Conservation (phyloP, 768 basidiomycete genomes). For the Agaricus subrufescens region DNA sequence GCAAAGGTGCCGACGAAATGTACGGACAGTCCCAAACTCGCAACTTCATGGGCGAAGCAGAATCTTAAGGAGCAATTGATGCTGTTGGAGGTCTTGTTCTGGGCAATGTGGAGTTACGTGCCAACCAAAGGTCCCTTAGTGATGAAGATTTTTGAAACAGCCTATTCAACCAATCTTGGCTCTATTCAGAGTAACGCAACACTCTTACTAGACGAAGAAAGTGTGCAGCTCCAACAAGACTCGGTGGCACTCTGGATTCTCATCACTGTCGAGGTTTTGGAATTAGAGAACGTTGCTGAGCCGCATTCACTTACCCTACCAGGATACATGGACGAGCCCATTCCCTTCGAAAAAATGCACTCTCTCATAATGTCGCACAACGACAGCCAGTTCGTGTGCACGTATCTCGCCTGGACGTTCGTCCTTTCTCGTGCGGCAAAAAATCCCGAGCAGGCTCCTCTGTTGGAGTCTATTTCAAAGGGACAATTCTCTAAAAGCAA, state of each 20-base stretch:
- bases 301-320: slow-evolving; percentile 27
- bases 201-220: slow-evolving; percentile 72
- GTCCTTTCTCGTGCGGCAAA: slow-evolving; percentile 60
- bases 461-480: slow-evolving; percentile 46
- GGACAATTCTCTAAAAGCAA: slow-evolving; percentile 50
- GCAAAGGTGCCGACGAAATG: slow-evolving; percentile 41
- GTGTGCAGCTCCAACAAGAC: slow-evolving; percentile 59
- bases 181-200: slow-evolving; percentile 56
- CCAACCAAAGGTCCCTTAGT: slow-evolving; percentile 63
- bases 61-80: slow-evolving; percentile 74
- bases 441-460: slow-evolving; percentile 44
- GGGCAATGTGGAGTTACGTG: slow-evolving; percentile 78
- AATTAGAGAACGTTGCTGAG: slow-evolving; percentile 68
- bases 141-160: slow-evolving; percentile 56
- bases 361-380: slow-evolving; percentile 55
- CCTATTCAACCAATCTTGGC: slow-evolving; percentile 63
- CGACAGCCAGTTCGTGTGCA: slow-evolving; percentile 61
- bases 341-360: slow-evolving; percentile 63
- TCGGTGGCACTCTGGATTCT: slow-evolving; percentile 74
- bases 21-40: slow-evolving; percentile 49
- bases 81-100: slow-evolving; percentile 83
- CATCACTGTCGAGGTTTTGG: slow-evolving; percentile 72
- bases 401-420: slow-evolving; percentile 82
- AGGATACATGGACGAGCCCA: slow-evolving; percentile 50
- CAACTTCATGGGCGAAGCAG: slow-evolving; percentile 70